phyloP scores from a whole-genome alignment of 495 filamentous ascomycete species.

The Immersiella caudata region DNA sequence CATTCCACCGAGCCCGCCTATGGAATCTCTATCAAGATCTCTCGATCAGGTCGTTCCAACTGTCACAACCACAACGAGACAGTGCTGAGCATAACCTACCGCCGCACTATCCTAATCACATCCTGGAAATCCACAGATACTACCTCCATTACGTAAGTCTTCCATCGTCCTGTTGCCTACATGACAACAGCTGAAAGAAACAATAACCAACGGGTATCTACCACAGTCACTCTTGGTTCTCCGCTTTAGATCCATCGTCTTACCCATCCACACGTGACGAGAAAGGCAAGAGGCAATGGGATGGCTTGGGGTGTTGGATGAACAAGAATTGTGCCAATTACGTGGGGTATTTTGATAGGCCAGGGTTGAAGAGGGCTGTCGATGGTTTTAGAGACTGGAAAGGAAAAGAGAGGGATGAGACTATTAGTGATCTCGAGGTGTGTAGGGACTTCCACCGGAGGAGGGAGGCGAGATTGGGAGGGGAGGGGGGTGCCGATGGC shows the following conservation, averaged over 20 bases:
- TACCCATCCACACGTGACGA: conserved; percentile 15
- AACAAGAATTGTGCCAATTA: conserved; percentile 18
- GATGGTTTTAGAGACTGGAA: conserved; percentile 11
- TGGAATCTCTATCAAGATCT: conserved; percentile 17
- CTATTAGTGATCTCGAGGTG: conserved; percentile 13
- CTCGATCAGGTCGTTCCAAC: conserved; percentile 8
- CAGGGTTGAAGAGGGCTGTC: conserved; percentile 16
- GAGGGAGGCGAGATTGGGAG: conserved; percentile 10
- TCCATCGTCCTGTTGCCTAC: conserved; percentile 10
- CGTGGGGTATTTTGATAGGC: conserved; percentile 10
- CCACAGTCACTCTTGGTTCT: conserved; percentile 17
- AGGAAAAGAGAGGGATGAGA: conserved; percentile 8
- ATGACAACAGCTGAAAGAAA: conserved; percentile 11
- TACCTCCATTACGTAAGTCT: conserved; percentile 16
- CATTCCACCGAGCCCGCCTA: conserved; percentile 13
- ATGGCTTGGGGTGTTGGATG: conserved; percentile 14
- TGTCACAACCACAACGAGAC: too few relatives aligned
- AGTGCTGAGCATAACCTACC: conserved; percentile 11
- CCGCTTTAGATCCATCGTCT: conserved; percentile 14
- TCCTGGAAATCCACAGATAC: conserved; percentile 9
- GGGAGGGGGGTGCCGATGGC: background rate
- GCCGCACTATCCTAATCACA: conserved; percentile 17
- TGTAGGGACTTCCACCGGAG: conserved; percentile 13
- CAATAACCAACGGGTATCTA: conserved; percentile 4
- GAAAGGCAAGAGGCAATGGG: conserved; percentile 10